These are phyloP conservation scores for Lasiodiplodia sp. DNA, from an alignment of 2,329 filamentous ascomycete genomes.

Conservation along the genomic window DNA sequence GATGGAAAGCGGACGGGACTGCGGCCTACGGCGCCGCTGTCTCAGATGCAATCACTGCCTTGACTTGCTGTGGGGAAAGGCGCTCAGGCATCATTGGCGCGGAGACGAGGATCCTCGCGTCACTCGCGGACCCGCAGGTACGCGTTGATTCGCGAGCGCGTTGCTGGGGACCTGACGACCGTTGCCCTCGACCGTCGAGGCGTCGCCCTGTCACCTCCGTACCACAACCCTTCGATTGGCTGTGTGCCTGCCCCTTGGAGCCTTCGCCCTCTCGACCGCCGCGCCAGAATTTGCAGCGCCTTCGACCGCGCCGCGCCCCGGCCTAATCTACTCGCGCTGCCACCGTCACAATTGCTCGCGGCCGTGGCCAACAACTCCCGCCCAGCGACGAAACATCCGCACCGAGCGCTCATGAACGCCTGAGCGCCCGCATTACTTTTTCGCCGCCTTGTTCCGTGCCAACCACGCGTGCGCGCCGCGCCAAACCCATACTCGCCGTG, in stretches of 20 bases:
- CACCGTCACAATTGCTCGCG: slow-evolving; percentile 12
- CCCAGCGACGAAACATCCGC: background rate
- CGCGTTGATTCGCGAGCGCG: slow-evolving; percentile 27
- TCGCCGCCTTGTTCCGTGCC: slow-evolving; percentile 17
- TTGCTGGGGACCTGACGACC: slow-evolving; percentile 26
- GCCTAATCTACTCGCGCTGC: slow-evolving; percentile 11
- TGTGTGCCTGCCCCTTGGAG: background rate
- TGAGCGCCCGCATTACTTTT: slow-evolving; percentile 8
- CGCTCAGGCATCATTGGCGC: slow-evolving; percentile 16
- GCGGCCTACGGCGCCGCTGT: background rate
- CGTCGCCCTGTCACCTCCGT: slow-evolving; percentile 23
- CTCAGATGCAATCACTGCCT: slow-evolving; percentile 21
- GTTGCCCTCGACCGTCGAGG: slow-evolving; percentile 15
- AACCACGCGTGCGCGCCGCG: slow-evolving; percentile 14
- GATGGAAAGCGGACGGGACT: background rate
- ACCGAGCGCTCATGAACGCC: slow-evolving; percentile 1
- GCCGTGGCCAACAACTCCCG: background rate
- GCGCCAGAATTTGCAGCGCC: background rate
- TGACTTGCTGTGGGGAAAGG: slow-evolving; percentile 17
- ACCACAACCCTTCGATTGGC: slow-evolving; percentile 16
- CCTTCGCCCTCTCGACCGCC: slow-evolving; percentile 1
- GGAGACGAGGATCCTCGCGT: slow-evolving; percentile 19
- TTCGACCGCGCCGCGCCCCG: background rate
- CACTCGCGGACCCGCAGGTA: slow-evolving; percentile 1
- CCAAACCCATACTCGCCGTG: slow-evolving; percentile 5